Percentiles rank a stretch among this genome's conserved stretches.
phyloP scores from a whole-genome alignment of 2,329 filamentous ascomycete species.

The Phoma herbarum region DNA sequence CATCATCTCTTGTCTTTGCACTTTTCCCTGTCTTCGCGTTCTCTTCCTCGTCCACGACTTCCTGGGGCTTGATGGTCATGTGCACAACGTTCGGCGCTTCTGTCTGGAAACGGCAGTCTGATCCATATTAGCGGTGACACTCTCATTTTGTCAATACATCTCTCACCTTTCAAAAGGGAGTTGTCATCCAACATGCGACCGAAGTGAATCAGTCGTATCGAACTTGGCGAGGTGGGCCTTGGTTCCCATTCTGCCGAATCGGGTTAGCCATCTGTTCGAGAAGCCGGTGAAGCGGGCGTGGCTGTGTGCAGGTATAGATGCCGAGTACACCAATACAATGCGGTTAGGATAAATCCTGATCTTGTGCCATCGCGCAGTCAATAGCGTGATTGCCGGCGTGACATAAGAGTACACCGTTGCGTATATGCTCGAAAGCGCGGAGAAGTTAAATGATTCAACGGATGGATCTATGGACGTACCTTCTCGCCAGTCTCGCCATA shows the following conservation, averaged over 20 bases:
- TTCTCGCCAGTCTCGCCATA: conserved; percentile 89
- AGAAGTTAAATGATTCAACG: background rate
- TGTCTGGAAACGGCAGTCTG: conserved; percentile 80
- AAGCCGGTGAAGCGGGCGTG: conserved; percentile 14
- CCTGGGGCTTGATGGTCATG: conserved; percentile 89
- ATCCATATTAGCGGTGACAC: background rate
- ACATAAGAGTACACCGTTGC: background rate
- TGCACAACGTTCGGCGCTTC: conserved; percentile 87
- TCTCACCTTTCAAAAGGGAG: conserved; percentile 78
- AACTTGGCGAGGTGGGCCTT: conserved; percentile 84
- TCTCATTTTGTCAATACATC: background rate
- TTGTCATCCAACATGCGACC: conserved; percentile 92
- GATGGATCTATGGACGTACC: conserved; percentile 54
- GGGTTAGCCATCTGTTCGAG: conserved; percentile 31
- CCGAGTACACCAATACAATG: conserved; percentile 12
- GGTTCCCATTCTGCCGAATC: conserved; percentile 76
- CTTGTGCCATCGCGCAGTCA: conserved; percentile 4
- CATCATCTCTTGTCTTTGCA: conserved; percentile 60
- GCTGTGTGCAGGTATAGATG: conserved; percentile 19
- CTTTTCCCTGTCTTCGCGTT: conserved; percentile 74
- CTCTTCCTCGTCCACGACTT: conserved; percentile 81
- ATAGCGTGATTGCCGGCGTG: background rate
- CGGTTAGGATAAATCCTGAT: conserved; percentile 9
- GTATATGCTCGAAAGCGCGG: background rate
- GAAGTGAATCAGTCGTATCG: conserved; percentile 90